Evolutionary conservation across 495 filamentous ascomycete species (phyloP).

Genomic region (Neurospora africana): DNA sequence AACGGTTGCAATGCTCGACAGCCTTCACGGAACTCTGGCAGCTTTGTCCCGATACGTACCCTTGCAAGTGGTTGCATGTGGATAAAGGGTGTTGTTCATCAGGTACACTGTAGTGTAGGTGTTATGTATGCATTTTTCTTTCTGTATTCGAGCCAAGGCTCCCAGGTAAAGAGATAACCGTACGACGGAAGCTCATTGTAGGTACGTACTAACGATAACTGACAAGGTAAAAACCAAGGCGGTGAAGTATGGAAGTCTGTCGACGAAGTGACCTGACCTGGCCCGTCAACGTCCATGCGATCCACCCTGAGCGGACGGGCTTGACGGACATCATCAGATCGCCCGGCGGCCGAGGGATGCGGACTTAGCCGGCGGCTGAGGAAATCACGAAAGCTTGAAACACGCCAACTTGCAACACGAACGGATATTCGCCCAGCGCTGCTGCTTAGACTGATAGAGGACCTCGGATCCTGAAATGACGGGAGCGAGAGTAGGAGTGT

Average conservation of each 20-base stretch:
- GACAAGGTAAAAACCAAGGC: neutral
- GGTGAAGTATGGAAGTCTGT: neutral
- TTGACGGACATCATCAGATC: neutral
- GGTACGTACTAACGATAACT: neutral
- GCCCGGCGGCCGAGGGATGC: neutral
- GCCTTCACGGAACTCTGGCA: neutral
- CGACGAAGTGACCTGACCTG: neutral
- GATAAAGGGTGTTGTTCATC: neutral
- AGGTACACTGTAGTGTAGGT: neutral
- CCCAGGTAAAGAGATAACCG: neutral
- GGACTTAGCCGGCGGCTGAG: neutral
- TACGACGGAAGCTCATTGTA: neutral
- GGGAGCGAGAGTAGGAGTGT: neutral
- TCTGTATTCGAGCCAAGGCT: neutral
- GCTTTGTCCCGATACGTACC: neutral
- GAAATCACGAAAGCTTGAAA: neutral
- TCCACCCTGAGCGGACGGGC: neutral
- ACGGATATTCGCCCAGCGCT: neutral
- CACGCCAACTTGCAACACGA: neutral
- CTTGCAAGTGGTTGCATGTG: neutral
- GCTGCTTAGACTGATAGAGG: neutral
- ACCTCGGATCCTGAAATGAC: neutral
- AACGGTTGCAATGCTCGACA: neutral
- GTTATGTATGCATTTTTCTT: neutral
- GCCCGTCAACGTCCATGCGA: neutral